Percentiles rank a stretch among this genome's conserved stretches.
Evolutionary conservation across 352 stramenopile genomes (phyloP).

Genomic region (Pythium graminicola): DNA sequence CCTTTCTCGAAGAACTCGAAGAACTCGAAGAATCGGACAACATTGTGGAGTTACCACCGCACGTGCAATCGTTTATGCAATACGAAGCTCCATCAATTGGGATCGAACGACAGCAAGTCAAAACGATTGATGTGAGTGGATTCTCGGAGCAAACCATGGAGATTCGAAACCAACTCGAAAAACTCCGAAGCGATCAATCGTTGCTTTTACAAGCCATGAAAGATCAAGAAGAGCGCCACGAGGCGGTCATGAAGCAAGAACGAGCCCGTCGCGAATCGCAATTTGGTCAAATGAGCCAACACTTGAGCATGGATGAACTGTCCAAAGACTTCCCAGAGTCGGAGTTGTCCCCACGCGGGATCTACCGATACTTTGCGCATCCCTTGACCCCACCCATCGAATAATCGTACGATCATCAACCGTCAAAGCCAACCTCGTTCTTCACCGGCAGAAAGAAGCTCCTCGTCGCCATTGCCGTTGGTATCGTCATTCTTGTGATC

Average conservation of each 20-base stretch:
- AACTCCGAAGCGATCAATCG: not conserved
- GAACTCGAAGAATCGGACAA: not conserved
- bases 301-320: not conserved
- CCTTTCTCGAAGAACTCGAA: not conserved
- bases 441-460: not conserved
- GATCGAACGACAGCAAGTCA: not conserved
- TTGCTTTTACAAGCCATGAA: not conserved
- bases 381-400: not conserved
- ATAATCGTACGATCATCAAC: not conserved
- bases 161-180: not conserved
- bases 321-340: too few species aligned
- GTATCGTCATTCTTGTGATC: not conserved
- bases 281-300: not conserved
- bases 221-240: not conserved
- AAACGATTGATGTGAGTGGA: not conserved
- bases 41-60: not conserved
- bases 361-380: not conserved
- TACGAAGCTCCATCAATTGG: not conserved
- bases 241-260: not conserved
- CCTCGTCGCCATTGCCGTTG: not conserved
- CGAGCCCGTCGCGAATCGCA: not conserved
- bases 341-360: not conserved
- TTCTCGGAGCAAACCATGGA: not conserved
- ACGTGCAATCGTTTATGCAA: not conserved
- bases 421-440: not conserved